Evolutionary conservation across 2,329 filamentous ascomycete genomes (phyloP).

Genomic region (Acrodontium crateriforme): DNA sequence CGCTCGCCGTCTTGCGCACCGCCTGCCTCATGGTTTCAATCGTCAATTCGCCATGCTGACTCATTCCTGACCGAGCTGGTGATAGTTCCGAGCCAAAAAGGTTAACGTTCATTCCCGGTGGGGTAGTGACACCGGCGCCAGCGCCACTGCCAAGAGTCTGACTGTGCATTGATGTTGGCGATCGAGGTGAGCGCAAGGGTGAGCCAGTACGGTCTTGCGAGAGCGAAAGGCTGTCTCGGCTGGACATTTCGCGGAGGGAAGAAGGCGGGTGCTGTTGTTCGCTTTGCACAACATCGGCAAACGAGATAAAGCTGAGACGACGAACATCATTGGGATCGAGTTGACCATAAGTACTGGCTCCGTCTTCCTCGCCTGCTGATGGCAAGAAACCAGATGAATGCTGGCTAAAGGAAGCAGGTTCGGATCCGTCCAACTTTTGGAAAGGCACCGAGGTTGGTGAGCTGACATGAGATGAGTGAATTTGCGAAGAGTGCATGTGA

Average conservation of each 20-base stretch:
- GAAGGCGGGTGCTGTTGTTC: constrained; percentile 37
- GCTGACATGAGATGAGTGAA: constrained; percentile 1
- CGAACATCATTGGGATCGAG: constrained; percentile 67
- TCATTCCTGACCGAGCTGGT: constrained; percentile 8
- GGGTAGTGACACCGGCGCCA: constrained; percentile 1
- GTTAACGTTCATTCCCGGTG: constrained; percentile 1
- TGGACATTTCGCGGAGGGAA: constrained; percentile 34
- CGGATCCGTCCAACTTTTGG: constrained; percentile 8
- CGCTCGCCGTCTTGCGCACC: constrained; percentile 68
- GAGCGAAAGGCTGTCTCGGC: constrained; percentile 52
- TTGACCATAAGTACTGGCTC: constrained; percentile 61
- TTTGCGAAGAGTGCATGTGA: constrained; percentile 11
- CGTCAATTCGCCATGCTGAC: constrained; percentile 54
- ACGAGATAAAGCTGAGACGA: constrained; percentile 86
- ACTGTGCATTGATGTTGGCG: constrained; percentile 6
- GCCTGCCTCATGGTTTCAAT: constrained; percentile 93
- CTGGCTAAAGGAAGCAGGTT: constrained; percentile 48
- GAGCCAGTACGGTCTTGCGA: constrained; percentile 56
- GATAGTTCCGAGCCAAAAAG: constrained; percentile 7
- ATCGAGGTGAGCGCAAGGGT: constrained; percentile 58
- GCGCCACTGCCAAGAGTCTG: too few relatives aligned
- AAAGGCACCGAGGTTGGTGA: constrained; percentile 3
- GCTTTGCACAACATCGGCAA: constrained; percentile 84
- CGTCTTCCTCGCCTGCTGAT: constrained; percentile 35
- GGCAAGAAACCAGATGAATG: constrained; percentile 65